Base-by-base conservation (phyloP, 2,329 filamentous ascomycete species). In the Aaosphaeria pasadenensis region DNA sequence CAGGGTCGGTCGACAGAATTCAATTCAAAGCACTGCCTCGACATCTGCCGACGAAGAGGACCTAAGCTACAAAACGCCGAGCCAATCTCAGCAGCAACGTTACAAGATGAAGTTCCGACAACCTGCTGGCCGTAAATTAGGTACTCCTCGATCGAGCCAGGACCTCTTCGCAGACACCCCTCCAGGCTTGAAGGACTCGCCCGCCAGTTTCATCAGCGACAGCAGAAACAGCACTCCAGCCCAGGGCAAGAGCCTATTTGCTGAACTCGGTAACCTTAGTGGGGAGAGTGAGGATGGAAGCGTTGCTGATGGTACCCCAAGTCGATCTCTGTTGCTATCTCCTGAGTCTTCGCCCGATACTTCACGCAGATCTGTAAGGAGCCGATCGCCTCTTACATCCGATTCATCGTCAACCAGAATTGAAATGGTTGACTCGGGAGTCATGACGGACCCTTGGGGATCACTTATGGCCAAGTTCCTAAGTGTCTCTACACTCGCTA, bases 1-100 rank as follows among this genome's bases (percentile, higher is more conserved):
- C 7, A 78, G 81, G 53, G 61, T 74, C 44, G 77, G 77, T 48
- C 81, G 82, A 58, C 80, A 86, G 17, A 75, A 79, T 50, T 92
- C 90, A 0, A 89, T 88, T 71, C 79, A 89, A 61, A 96, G 91
- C 71, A 95, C 91, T 7, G 91, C 91, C 4, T 96, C 91, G 1
- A 92, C 88, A 1, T 95, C 90, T 30, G 86, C 80, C 3, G 90
- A 82, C 52, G 90, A 95, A 44, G 84, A 86, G 47, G 81, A 84
- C 46, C 77, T 82, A 11, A 50, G 80, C 77, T 43, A 82, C 29
- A 83, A 77, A 63, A 94, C 86, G 11, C 88, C 78, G 49, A 74
- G 83, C 30, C 80, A 84, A 48, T 74, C 77, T 30, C 79, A 86
- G 11, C 82, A 86, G 43, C 77, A 82, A 47, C 86, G 85, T 53